phyloP scores from a whole-genome alignment of 129 eudicot genomes.

The Helichrysum umbraculigerum region DNA sequence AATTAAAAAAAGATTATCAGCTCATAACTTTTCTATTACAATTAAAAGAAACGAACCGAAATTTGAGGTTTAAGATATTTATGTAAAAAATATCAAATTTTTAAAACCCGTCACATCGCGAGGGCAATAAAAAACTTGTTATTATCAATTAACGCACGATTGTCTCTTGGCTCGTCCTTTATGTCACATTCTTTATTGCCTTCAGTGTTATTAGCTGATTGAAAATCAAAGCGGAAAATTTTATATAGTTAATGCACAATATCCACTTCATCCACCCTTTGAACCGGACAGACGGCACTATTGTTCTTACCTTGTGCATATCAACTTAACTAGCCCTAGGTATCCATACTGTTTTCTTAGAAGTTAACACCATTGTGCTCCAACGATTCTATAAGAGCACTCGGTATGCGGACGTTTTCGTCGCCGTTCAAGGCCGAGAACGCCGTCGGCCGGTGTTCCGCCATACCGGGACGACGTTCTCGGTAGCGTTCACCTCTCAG shows the following conservation, averaged over 20 bases:
- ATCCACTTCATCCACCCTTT: slow-evolving; percentile 28
- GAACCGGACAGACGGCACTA: background rate
- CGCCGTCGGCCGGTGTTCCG: too few relatives aligned
- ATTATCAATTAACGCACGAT: slow-evolving; percentile 79
- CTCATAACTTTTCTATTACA: too few relatives aligned
- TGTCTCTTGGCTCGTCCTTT: slow-evolving; percentile 65
- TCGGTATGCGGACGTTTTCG: too few relatives aligned
- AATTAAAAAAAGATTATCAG: too few relatives aligned
- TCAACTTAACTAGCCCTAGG: background rate
- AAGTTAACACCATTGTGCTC: background rate
- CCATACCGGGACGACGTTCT: too few relatives aligned
- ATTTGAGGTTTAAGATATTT: too few relatives aligned
- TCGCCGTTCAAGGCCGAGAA: too few relatives aligned
- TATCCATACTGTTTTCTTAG: background rate
- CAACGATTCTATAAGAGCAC: background rate
- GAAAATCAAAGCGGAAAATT: background rate
- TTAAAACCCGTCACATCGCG: too few relatives aligned
- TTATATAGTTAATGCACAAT: background rate
- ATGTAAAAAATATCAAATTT: too few relatives aligned
- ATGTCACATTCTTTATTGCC: slow-evolving; percentile 43
- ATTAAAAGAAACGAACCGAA: too few relatives aligned
- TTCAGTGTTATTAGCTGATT: slow-evolving; percentile 46
- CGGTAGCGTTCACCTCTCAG: too few relatives aligned
- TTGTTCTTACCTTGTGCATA: background rate
- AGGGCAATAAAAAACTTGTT: too few relatives aligned